Conservation (phyloP, 306 rosid species). For the Gillenia trifoliata region DNA sequence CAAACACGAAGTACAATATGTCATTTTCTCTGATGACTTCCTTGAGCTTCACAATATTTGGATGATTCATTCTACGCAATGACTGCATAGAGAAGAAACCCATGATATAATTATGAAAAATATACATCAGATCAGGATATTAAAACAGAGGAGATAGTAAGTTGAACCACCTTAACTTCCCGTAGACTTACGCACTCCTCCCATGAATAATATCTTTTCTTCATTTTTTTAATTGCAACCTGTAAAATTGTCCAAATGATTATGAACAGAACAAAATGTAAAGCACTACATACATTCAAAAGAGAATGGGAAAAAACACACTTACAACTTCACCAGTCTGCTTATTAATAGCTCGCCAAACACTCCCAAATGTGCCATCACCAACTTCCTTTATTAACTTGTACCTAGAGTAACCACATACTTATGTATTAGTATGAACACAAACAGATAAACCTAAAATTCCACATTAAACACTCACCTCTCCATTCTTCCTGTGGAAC, state of each 20-base stretch:
- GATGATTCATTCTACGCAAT: conserved; percentile 81
- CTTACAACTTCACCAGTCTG: conserved; percentile 97
- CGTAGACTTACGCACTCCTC: conserved; percentile 93
- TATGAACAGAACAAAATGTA: not conserved
- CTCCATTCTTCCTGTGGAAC: conserved; percentile 64
- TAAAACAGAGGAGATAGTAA: not conserved
- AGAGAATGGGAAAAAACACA: not conserved
- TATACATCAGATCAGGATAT: not conserved
- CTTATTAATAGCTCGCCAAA: conserved; percentile 91
- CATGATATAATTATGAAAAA: not conserved
- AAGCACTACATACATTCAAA: not conserved
- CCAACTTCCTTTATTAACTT: conserved; percentile 97
- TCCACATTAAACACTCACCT: conserved; percentile 44
- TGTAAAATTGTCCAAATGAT: conserved; percentile 23
- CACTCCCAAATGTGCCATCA: conserved; percentile 95
- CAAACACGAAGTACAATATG: conserved; percentile 84
- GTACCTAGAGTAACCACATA: conserved; percentile 44
- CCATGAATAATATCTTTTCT: conserved; percentile 94
- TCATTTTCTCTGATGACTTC: conserved; percentile 94
- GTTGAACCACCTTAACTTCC: conserved; percentile 77
- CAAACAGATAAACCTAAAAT: conserved; percentile 3
- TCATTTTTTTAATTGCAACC: conserved; percentile 98
- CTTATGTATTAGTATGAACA: not conserved
- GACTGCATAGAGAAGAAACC: conserved; percentile 44
- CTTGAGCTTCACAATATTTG: conserved; percentile 87